A percentile compares a stretch with the other conserved stretches of the same genome.
These are phyloP conservation scores for Quercus phellos DNA, from an alignment of 331 rosid genomes.

Conservation along the genomic window DNA sequence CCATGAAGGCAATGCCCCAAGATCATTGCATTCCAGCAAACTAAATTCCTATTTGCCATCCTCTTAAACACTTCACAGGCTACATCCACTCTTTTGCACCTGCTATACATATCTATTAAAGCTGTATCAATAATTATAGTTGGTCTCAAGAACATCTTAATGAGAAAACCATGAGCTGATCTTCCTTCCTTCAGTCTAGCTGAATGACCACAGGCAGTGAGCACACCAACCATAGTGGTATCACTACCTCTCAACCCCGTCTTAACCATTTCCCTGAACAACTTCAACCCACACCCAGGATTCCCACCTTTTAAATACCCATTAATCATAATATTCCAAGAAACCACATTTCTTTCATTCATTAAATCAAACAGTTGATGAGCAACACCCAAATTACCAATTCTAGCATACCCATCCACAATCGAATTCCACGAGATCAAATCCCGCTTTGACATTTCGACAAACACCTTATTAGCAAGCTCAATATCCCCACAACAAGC, in stretches of 20 bases:
- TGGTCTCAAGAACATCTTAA: slow-evolving; percentile 27
- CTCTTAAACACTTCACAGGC: slow-evolving; percentile 40
- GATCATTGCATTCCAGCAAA: slow-evolving; percentile 66
- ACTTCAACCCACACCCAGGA: slow-evolving; percentile 62
- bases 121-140: slow-evolving; percentile 47
- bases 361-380: slow-evolving; percentile 49
- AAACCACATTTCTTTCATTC: slow-evolving; percentile 51
- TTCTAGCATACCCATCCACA: slow-evolving; percentile 24
- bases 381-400: slow-evolving; percentile 42
- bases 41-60: slow-evolving; percentile 45
- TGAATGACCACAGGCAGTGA: slow-evolving; percentile 56
- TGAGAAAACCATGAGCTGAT: slow-evolving; percentile 56
- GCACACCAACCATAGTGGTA: slow-evolving; percentile 46
- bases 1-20: slow-evolving; percentile 69
- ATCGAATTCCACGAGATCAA: slow-evolving; percentile 73
- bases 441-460: slow-evolving; percentile 37
- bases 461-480: slow-evolving; percentile 46
- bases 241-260: slow-evolving; percentile 41
- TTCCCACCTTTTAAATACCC: slow-evolving; percentile 56
- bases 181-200: slow-evolving; percentile 63
- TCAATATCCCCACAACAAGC: slow-evolving; percentile 38
- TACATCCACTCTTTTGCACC: slow-evolving; percentile 43
- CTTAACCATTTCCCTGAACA: slow-evolving; percentile 56
- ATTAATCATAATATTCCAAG: slow-evolving; percentile 61
- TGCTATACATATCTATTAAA: slow-evolving; percentile 64